A percentile compares a stretch with the other conserved stretches of the same genome.
Evolutionary conservation across 192 early-diverging fungal genomes (phyloP).

Genomic region (Backusella tarrabulga): DNA sequence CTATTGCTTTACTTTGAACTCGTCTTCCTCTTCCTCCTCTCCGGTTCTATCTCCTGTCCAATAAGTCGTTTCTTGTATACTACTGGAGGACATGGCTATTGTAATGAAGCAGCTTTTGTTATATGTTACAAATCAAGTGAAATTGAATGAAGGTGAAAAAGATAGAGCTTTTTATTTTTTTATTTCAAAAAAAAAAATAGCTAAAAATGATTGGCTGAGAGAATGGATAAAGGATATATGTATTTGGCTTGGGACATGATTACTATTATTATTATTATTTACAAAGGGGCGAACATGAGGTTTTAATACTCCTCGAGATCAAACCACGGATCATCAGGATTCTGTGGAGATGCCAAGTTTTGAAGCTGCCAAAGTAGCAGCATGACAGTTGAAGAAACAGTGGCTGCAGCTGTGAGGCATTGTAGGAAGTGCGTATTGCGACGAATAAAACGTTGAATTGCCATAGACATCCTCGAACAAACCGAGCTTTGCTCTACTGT

Average conservation of each 20-base stretch:
- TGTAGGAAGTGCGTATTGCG: constrained; percentile 14
- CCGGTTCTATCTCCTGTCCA: neutral
- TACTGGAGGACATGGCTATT: neutral
- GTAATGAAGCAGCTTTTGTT: too few relatives aligned
- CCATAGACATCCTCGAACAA: neutral
- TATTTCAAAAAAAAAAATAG: neutral
- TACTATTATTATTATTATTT: neutral
- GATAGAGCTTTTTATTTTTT: neutral
- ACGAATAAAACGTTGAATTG: constrained; percentile 4
- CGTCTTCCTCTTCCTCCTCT: neutral
- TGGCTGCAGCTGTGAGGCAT: constrained; percentile 20
- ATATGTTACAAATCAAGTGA: neutral
- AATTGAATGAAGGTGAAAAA: neutral
- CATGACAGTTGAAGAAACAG: constrained; percentile 30
- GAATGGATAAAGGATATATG: neutral
- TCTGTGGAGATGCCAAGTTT: constrained; percentile 11
- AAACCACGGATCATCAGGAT: constrained; percentile 20
- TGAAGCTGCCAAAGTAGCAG: constrained; percentile 25
- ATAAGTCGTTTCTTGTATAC: neutral
- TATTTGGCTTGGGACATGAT: neutral
- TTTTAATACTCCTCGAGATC: neutral
- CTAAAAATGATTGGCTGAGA: neutral
- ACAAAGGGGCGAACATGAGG: neutral
- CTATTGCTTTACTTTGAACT: neutral
- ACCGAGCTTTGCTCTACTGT: neutral